A percentile compares a stretch with the other conserved stretches of the same genome.
phyloP scores from a whole-genome alignment of 495 filamentous ascomycete species.

The Penicillium herquei region DNA sequence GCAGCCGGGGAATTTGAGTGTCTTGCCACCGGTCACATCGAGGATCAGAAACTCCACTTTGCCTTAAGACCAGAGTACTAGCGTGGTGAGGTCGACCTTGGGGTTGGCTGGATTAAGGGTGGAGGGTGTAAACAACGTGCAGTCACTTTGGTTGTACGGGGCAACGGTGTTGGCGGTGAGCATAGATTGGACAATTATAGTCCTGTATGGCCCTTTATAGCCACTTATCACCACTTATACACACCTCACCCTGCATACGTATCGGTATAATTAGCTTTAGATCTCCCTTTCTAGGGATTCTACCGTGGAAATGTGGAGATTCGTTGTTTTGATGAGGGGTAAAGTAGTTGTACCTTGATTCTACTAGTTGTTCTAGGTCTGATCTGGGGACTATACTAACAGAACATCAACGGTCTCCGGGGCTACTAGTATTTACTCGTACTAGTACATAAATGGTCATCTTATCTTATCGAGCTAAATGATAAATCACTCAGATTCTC shows the following conservation, averaged over 20 bases:
- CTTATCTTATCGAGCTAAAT: no score
- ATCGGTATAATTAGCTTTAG: not conserved
- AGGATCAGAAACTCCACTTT: conserved; percentile 28
- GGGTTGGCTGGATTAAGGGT: conserved; percentile 26
- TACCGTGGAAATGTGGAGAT: not conserved
- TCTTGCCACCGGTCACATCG: conserved; percentile 31
- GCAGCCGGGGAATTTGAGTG: conserved; percentile 35
- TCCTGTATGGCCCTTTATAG: not conserved
- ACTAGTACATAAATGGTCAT: no score
- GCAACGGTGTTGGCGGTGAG: conserved; percentile 37
- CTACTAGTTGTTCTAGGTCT: no score
- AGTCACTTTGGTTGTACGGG: conserved; percentile 36
- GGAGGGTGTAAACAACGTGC: conserved; percentile 41
- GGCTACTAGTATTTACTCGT: no score
- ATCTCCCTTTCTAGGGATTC: not conserved
- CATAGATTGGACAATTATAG: conserved; percentile 2
- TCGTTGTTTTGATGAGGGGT: not conserved
- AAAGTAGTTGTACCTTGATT: not conserved
- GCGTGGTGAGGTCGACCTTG: conserved; percentile 26
- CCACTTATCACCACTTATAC: not conserved
- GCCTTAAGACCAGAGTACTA: conserved; percentile 16
- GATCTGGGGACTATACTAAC: no score
- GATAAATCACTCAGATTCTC: no score
- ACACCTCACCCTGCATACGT: conserved; percentile 10
- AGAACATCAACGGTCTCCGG: no score